phyloP scores from a whole-genome alignment of 1,284 basidiomycete genomes.

The Sporisorium sorghi region DNA sequence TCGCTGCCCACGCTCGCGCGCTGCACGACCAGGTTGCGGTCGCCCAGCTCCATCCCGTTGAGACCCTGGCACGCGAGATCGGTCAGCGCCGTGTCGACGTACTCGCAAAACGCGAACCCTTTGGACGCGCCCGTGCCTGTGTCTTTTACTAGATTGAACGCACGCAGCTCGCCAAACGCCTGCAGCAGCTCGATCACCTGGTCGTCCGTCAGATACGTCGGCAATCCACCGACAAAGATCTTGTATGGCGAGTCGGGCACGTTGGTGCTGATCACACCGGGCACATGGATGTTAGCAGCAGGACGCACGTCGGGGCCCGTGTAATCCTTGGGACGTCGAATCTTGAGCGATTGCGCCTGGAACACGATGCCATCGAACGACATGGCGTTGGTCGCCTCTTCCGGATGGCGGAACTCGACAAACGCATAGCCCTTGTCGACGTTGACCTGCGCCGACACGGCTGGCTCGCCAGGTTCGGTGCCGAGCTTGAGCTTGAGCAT shows the following conservation, averaged over 20 bases:
- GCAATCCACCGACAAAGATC: constrained; percentile 95
- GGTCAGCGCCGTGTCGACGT: constrained; percentile 86
- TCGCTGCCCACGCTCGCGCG: constrained; percentile 84
- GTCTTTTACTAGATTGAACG: constrained; percentile 97
- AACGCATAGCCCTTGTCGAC: constrained; percentile 98
- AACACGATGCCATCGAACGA: constrained; percentile 96
- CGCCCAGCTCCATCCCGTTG: constrained; percentile 97
- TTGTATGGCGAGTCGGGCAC: constrained; percentile 98
- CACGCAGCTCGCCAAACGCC: constrained; percentile 95
- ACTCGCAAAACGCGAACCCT: constrained; percentile 99
- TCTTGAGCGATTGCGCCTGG: constrained; percentile 89
- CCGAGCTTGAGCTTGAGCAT: constrained; percentile 83
- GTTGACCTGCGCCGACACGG: constrained; percentile 91
- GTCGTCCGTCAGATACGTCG: constrained; percentile 93
- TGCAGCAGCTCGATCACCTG: constrained; percentile 97
- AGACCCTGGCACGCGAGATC: constrained; percentile 95
- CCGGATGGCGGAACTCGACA: constrained; percentile 89
- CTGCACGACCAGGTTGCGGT: constrained; percentile 95
- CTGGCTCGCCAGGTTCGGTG: constrained; percentile 77
- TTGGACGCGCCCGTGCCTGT: constrained; percentile 74
- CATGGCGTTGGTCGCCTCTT: constrained; percentile 95
- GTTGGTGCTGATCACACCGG: constrained; percentile 91
- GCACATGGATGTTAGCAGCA: constrained; percentile 80
- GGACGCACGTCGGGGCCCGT: constrained; percentile 75
- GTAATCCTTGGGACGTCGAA: constrained; percentile 96